Base-by-base conservation (phyloP, 1,139 yeast genomes). In the Barnettozyma hawaiiensis region DNA sequence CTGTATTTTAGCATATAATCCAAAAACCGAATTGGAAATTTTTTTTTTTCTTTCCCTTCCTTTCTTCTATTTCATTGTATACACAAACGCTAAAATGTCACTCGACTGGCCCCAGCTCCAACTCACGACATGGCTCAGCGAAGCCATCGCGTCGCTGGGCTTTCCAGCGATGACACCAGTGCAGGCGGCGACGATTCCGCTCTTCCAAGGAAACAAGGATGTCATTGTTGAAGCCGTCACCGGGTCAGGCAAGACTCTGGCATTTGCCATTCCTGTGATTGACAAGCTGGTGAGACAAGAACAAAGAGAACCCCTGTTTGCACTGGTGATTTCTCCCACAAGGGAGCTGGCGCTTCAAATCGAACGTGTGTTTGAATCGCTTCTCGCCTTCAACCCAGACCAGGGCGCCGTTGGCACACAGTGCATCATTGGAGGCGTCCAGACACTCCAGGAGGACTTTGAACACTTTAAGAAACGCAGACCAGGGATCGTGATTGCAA, bases 191-290 rank as follows among this genome's bases (percentile, higher is more conserved):
- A 84, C 95, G 0, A 85, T 92, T 40, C 98, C 99, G 0, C 67
- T 90, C 42, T 77, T 94, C 53, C 65, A 84, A 37, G 82, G 82
- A n/a, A 85, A 90, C 56, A 92, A 92, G 59, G 98, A 92, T 64
- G 97, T 92, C 9, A 95, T 94, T 9, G 97, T 89, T 2, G 96
- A 90, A 52, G 89, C 97, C 0, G 96, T 89, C 2, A 92, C 98
- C 0, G 98, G 98, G 0, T 89, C 97, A 0, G 98, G 98, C 8
- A 92, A 92, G 60, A 92, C 98, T 0, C 64, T 90, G 27, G 86
- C 97, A 3, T 92, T 85, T 63, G 78, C 79, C 8, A 73, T 92
- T 4, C 98, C 98, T 0, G 74, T 89, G 2, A 60, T 90, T 20
- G 92, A 89, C 54, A 78, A 77, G 61, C 63, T 82, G 27, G 14